Evolutionary conservation across 176 grass and related monocot species (phyloP).

Genomic region (Rhynchospora tenuis): DNA sequence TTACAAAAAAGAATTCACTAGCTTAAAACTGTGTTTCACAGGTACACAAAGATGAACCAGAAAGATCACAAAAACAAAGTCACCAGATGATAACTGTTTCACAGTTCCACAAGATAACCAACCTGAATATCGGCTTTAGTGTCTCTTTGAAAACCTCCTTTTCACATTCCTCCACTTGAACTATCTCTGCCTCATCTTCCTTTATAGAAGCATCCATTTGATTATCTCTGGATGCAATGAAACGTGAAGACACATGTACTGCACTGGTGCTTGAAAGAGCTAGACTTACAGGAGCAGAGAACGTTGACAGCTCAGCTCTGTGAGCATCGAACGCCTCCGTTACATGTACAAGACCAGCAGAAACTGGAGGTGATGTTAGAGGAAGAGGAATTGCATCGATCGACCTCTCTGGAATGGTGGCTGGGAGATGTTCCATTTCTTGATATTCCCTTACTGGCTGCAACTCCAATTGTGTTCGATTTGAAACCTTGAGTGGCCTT

Average conservation of each 20-base stretch:
- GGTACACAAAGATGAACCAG: neutral
- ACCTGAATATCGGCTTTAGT: conserved; percentile 69
- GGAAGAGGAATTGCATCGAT: neutral
- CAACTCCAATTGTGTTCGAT: neutral
- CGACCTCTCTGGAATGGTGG: neutral
- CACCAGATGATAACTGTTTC: neutral
- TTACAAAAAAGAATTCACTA: neutral
- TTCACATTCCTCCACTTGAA: neutral
- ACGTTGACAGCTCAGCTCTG: neutral
- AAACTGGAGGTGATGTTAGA: neutral
- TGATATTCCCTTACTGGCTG: neutral
- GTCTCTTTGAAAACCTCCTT: conserved; percentile 53
- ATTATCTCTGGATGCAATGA: neutral
- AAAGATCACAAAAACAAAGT: neutral
- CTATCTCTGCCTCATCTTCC: neutral
- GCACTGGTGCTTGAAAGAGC: neutral
- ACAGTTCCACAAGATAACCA: conserved; percentile 6
- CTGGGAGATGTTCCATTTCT: neutral
- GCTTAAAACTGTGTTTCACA: neutral
- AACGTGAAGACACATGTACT: neutral
- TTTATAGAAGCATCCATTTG: neutral
- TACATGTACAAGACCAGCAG: neutral
- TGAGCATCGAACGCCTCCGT: neutral
- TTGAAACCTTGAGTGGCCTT: conserved; percentile 4
- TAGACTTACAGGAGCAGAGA: neutral